These are phyloP conservation scores for Solanum clarkiae DNA, from an alignment of 257 asterid genomes.

Conservation along the genomic window DNA sequence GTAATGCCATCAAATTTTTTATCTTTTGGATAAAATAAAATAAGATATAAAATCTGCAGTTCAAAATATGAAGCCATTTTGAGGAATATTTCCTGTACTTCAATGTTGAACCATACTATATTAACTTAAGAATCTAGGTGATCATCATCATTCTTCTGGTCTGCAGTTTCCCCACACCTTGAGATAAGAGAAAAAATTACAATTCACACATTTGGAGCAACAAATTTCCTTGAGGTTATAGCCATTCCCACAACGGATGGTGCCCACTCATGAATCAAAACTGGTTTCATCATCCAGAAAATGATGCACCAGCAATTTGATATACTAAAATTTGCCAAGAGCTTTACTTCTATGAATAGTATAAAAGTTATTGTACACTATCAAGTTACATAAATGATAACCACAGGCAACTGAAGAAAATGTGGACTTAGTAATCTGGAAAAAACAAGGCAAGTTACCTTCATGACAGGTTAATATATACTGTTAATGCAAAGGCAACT, in stretches of 20 bases:
- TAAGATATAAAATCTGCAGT: not conserved
- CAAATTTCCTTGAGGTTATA: not conserved
- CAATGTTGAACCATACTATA: not conserved
- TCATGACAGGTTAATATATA: not conserved
- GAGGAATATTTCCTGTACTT: not conserved
- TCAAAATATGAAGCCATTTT: not conserved
- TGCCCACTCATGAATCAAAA: not conserved
- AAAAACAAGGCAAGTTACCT: not conserved
- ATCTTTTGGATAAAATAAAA: not conserved
- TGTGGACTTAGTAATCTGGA: not conserved
- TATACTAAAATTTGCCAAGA: no score
- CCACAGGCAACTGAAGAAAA: not conserved
- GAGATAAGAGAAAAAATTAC: not conserved
- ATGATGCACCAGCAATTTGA: not conserved
- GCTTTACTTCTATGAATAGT: not conserved
- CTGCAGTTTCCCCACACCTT: not conserved
- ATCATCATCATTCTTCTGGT: not conserved
- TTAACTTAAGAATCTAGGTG: not conserved
- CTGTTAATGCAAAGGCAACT: not conserved
- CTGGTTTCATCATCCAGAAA: not conserved
- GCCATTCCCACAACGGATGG: not conserved
- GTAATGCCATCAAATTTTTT: not conserved
- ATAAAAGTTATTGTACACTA: not conserved
- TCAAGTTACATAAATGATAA: not conserved
- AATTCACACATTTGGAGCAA: not conserved